Evolutionary conservation across 2,329 filamentous ascomycete species (phyloP).

Genomic region (Hypoxylon sp.): DNA sequence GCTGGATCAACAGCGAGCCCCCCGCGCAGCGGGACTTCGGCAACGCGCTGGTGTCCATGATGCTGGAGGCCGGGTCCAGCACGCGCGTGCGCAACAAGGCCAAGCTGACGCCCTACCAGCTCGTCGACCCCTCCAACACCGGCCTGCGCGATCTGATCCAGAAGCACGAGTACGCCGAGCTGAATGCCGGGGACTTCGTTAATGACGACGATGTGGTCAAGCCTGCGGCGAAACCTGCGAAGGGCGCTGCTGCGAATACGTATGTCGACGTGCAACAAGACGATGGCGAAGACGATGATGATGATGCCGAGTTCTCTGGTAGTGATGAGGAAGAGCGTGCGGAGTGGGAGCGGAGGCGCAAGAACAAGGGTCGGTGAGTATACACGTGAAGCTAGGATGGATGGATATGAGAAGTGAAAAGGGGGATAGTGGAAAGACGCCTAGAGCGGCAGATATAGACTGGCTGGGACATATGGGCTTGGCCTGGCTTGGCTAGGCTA

Average conservation of each 20-base stretch:
- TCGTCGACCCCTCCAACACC: conserved; percentile 79
- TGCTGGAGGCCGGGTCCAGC: conserved; percentile 82
- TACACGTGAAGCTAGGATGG: background rate
- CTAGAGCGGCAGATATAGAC: conserved; percentile 19
- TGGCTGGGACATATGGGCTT: conserved; percentile 5
- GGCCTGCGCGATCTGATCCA: conserved; percentile 74
- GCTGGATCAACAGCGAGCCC: conserved; percentile 80
- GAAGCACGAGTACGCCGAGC: conserved; percentile 77
- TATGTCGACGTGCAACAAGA: conserved; percentile 42
- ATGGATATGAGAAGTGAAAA: background rate
- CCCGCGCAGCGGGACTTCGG: conserved; percentile 75
- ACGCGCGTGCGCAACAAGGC: conserved; percentile 76
- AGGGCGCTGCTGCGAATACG: conserved; percentile 27
- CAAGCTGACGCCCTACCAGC: conserved; percentile 78
- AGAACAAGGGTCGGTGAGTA: conserved; percentile 53
- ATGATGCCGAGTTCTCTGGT: conserved; percentile 73
- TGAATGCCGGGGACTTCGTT: conserved; percentile 73
- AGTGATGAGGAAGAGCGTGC: conserved; percentile 76
- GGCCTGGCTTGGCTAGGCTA: conserved; percentile 8
- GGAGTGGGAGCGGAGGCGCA: conserved; percentile 69
- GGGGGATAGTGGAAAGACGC: background rate
- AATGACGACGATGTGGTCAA: conserved; percentile 42
- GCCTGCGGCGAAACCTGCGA: background rate
- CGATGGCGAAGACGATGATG: conserved; percentile 61
- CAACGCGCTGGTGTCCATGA: conserved; percentile 79